These are phyloP conservation scores for Termitomyces heimii DNA, from an alignment of 768 basidiomycete species.

Conservation along the genomic window DNA sequence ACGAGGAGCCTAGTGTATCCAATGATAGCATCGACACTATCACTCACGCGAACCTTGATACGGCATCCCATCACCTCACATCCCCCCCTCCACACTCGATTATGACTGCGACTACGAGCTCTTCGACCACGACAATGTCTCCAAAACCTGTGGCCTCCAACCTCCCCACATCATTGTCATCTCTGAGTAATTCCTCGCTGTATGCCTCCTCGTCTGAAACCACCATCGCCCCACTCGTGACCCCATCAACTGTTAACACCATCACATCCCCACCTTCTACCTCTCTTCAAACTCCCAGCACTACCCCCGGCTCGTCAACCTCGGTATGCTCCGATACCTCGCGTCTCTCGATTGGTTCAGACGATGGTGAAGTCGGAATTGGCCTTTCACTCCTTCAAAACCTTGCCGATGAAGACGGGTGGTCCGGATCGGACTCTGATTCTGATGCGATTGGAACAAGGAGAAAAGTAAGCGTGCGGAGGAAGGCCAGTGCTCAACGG, in stretches of 20 bases:
- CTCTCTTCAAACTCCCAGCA: conserved; percentile 4
- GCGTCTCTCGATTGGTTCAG: not conserved
- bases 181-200: not conserved
- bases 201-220: conserved; percentile 2
- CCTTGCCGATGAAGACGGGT: conserved; percentile 28
- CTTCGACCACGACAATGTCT: not conserved
- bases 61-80: not conserved
- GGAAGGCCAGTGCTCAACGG: not conserved
- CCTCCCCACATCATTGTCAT: not conserved
- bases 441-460: not conserved
- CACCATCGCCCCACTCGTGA: not conserved
- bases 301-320: conserved; percentile 13
- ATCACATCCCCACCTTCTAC: not conserved
- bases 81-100: not conserved
- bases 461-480: not conserved
- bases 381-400: conserved; percentile 61
- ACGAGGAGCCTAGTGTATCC: not conserved
- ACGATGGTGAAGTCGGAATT: conserved; percentile 60
- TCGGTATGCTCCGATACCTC: conserved; percentile 13
- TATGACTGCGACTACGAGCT: not conserved
- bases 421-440: conserved; percentile 22
- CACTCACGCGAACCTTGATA: not conserved
- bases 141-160: not conserved
- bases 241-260: not conserved
- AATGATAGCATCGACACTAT: not conserved